Evolutionary conservation across 2,329 filamentous ascomycete species (phyloP).

Genomic region (Cladorrhinum sp.): DNA sequence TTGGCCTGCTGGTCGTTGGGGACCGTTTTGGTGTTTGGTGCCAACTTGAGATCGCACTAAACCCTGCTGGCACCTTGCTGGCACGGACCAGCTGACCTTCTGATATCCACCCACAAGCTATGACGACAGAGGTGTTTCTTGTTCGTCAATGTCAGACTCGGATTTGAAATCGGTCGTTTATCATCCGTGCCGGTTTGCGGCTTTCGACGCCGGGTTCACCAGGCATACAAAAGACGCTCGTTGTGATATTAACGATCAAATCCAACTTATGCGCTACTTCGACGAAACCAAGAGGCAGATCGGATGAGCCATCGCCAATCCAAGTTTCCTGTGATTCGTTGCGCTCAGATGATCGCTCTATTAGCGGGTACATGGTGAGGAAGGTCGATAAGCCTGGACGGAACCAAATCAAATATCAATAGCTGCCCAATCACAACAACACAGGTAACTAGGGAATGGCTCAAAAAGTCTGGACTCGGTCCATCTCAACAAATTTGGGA

Average conservation of each 20-base stretch:
- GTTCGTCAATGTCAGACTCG: not conserved
- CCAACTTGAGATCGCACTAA: constrained; percentile 4
- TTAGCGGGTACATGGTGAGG: not conserved
- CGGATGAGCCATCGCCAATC: not conserved
- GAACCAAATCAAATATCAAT: not conserved
- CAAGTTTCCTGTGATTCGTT: too few species aligned
- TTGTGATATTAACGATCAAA: not conserved
- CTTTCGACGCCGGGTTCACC: not conserved
- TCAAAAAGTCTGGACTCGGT: not conserved
- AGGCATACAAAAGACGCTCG: not conserved
- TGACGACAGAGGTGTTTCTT: constrained; percentile 4
- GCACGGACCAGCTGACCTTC: constrained; percentile 3
- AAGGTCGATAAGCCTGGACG: not conserved
- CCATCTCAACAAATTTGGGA: not conserved
- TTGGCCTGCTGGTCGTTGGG: constrained; percentile 13
- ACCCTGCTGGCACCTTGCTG: constrained; percentile 3
- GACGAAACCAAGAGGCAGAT: not conserved
- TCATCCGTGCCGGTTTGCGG: not conserved
- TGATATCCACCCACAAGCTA: not conserved
- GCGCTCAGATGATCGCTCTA: too few species aligned
- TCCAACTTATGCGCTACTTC: too few species aligned
- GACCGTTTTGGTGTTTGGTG: constrained; percentile 9
- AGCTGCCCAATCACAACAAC: not conserved
- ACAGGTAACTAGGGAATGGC: not conserved
- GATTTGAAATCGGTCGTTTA: not conserved